Percentiles rank a stretch among this genome's conserved stretches.
phyloP scores from a whole-genome alignment of 2,329 filamentous ascomycete species.

The Fusarium goolgardi region DNA sequence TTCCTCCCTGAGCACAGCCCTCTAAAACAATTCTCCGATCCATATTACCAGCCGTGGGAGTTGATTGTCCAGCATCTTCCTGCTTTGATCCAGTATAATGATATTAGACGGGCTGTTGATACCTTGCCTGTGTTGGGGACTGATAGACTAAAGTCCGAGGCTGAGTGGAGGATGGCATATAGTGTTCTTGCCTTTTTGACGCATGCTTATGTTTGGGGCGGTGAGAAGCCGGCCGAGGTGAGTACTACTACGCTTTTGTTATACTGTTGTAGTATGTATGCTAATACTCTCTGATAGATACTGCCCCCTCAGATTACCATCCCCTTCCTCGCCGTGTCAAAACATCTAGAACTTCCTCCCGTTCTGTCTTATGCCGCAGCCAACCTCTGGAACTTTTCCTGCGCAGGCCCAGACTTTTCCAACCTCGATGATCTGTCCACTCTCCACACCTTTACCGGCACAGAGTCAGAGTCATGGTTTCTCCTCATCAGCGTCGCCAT shows the following conservation, averaged over 20 bases:
- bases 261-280: fast-evolving
- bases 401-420: conserved; percentile 65
- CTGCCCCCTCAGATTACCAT: conserved; percentile 81
- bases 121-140: conserved; percentile 77
- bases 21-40: conserved; percentile 70
- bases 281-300: conserved; percentile 54
- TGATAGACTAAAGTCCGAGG: conserved; percentile 68
- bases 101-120: conserved; percentile 72
- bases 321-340: conserved; percentile 78
- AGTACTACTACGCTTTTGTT: conserved; percentile 31
- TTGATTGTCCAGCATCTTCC: conserved; percentile 75
- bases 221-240: conserved; percentile 78
- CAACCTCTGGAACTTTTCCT: conserved; percentile 90
- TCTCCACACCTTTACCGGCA: conserved; percentile 87
- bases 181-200: conserved; percentile 81
- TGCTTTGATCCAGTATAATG: conserved; percentile 67
- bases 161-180: conserved; percentile 86
- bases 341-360: conserved; percentile 81
- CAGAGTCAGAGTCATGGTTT: conserved; percentile 94
- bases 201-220: conserved; percentile 92
- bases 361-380: conserved; percentile 91
- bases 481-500: conserved; percentile 90
- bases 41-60: conserved; percentile 87
- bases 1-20: conserved; percentile 82
- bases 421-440: conserved; percentile 76